Conservation (phyloP, 441 rosid species). For the Pelargonium fulgidum region DNA sequence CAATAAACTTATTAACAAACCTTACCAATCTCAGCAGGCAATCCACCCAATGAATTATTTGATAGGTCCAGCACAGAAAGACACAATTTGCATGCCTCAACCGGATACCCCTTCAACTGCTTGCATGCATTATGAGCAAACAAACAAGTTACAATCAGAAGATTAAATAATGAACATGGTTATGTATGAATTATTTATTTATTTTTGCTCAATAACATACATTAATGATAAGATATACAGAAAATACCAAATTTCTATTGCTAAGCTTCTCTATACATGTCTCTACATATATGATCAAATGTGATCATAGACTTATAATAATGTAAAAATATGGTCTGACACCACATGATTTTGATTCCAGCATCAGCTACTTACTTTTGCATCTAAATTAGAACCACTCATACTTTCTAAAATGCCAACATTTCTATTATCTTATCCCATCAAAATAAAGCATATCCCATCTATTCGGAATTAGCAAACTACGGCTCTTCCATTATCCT, state of each 20-base stretch:
- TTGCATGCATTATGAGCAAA: constrained; percentile 24
- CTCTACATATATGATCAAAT: not conserved
- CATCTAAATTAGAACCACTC: not conserved
- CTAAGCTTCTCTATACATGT: not conserved
- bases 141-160: not conserved
- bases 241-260: not conserved
- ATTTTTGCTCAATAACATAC: not conserved
- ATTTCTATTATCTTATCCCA: not conserved
- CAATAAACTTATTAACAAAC: constrained; percentile 24
- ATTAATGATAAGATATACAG: not conserved
- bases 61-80: constrained; percentile 85
- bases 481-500: not conserved
- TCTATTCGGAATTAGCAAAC: not conserved
- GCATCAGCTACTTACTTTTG: not conserved
- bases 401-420: not conserved
- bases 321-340: not conserved
- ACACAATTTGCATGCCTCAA: constrained; percentile 62
- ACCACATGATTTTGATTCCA: not conserved
- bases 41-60: constrained; percentile 79
- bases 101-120: constrained; percentile 82
- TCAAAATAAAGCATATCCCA: not conserved
- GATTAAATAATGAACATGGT: not conserved
- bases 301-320: not conserved
- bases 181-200: not conserved
- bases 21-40: constrained; percentile 86